phyloP scores from a whole-genome alignment of 306 rosid species.

The Hylodesmum podocarpum region DNA sequence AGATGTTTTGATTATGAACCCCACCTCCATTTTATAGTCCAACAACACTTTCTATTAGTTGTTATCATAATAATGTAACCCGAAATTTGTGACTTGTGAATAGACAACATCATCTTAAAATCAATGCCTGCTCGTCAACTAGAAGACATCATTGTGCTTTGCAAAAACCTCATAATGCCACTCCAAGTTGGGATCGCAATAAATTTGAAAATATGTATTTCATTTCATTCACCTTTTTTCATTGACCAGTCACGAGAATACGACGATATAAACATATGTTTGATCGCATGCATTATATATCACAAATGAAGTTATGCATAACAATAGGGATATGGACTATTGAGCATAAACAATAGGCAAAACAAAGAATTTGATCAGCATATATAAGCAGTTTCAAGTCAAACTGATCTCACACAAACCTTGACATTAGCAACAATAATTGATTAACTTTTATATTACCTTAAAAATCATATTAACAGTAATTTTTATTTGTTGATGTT shows the following conservation, averaged over 20 bases:
- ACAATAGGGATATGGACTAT: too few species aligned
- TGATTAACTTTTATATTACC: too few species aligned
- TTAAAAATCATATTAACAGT: too few species aligned
- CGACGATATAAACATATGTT: not conserved
- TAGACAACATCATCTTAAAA: not conserved
- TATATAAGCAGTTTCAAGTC: too few species aligned
- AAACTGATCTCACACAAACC: too few species aligned
- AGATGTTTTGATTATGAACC: not conserved
- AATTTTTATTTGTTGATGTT: too few species aligned
- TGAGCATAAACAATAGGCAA: too few species aligned
- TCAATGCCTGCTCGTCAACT: not conserved
- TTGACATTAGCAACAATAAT: too few species aligned
- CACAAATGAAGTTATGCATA: too few species aligned
- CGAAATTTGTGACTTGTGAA: not conserved
- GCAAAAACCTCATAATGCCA: not conserved
- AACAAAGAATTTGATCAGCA: too few species aligned
- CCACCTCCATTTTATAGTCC: not conserved
- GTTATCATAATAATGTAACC: not conserved
- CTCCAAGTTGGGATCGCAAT: not conserved
- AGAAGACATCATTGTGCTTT: constrained; percentile 2
- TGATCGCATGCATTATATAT: too few species aligned
- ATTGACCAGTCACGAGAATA: not conserved
- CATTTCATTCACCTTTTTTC: not conserved
- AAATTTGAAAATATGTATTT: not conserved
- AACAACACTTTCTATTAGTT: not conserved